Base-by-base conservation (phyloP, 2,329 filamentous ascomycete species). In the Aotearoamyces nothofagi region DNA sequence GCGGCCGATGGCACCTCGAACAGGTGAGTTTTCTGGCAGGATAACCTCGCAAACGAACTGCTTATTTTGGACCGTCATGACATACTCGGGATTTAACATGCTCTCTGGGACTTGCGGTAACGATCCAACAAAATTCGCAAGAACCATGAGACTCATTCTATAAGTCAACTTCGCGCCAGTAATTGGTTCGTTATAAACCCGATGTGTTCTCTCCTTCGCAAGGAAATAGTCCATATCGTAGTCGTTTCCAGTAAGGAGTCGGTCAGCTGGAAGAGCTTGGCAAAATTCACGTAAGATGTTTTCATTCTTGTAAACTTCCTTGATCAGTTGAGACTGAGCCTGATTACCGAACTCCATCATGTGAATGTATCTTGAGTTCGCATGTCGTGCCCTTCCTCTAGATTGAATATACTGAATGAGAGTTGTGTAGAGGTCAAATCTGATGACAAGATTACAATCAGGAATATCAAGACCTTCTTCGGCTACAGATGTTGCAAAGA, bases 351-450 rank as follows among this genome's bases (percentile, higher is more conserved):
- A 46, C 46, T 96, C 86, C 3, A 82, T 49, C 79, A 98, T 86
- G 43, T 80, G 81, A 17, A 86, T 66, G 49, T 87, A 94, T 37
- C 68, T 73, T 0, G 90, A 96, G 31, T 77, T 66, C 1, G 56
- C 52, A 43, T 83, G 78, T 22, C 90, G 69, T 9, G 90, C 90
- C 30, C 90, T 70, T 0, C 90, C 90, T 37, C 83, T 70, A 9
- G 86, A 94, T 50, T 98, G 90, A 12, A 96, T 75, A 47, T 94
- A 96, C 45, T 92, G 81, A 29, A 96, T 96, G 51, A 93, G 73
- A 0, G 87, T 94, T 8, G 66, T 63, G 52, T 84, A 93, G 3
- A 92, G 65, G 46, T 96, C 83, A 44, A 94, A 98, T 2, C 86
- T 56, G 34, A 79, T 60, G 16, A 78, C 58, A 1, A 76, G 47